A percentile compares a stretch with the other conserved stretches of the same genome.
These are phyloP conservation scores for Cladobotryum mycophilum DNA, from an alignment of 2,329 filamentous ascomycete genomes.

Conservation along the genomic window DNA sequence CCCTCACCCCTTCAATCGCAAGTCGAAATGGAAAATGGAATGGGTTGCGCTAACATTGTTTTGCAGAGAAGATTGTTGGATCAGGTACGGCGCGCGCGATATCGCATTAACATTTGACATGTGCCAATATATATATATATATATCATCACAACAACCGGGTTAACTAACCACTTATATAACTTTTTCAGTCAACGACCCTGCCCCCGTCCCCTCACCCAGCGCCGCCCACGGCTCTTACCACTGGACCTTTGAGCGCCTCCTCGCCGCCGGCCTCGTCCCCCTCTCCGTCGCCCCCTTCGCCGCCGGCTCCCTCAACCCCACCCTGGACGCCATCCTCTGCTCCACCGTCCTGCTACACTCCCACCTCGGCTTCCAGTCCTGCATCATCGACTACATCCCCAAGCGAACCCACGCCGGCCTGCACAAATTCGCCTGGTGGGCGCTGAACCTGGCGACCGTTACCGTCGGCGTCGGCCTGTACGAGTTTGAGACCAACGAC, in stretches of 20 bases:
- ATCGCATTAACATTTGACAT: not conserved
- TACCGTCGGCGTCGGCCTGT: conserved; percentile 78
- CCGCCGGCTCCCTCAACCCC: conserved; percentile 85
- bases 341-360: conserved; percentile 79
- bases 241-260: conserved; percentile 94
- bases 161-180: not conserved
- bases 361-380: conserved; percentile 91
- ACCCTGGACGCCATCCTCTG: conserved; percentile 80
- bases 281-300: conserved; percentile 84
- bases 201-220: conserved; percentile 64
- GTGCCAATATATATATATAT: not conserved
- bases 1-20: not conserved
- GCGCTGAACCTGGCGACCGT: conserved; percentile 71
- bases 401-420: conserved; percentile 58
- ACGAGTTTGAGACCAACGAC: conserved; percentile 99
- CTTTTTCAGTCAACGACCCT: conserved; percentile 71
- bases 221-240: conserved; percentile 87
- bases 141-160: conserved; percentile 6
- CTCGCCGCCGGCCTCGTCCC: conserved; percentile 78
- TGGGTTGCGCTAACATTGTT: conserved; percentile 36
- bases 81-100: conserved; percentile 49
- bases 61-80: conserved; percentile 65
- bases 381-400: conserved; percentile 91
- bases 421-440: conserved; percentile 67
- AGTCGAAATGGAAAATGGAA: too few species aligned